Conservation (phyloP, 371 early-diverging fungal species). For the Mucor plumbeus region DNA sequence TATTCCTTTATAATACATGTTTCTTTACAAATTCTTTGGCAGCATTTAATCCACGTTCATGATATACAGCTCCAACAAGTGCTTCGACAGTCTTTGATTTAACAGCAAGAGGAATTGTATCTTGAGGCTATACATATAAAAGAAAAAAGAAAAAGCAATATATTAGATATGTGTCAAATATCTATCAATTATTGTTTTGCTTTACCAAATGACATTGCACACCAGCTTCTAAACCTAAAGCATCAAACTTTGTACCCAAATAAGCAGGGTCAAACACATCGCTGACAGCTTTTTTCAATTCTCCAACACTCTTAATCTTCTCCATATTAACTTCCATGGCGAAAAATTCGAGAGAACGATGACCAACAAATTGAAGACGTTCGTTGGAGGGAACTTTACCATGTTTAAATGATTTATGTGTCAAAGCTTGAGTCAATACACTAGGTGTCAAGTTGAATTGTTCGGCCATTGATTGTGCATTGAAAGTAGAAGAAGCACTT, state of each 20-base stretch:
- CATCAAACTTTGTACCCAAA: conserved; percentile 38
- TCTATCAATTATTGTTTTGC: too few relatives aligned
- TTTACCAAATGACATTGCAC: conserved; percentile 46
- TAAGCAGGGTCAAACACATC: conserved; percentile 11
- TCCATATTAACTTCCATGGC: conserved; percentile 30
- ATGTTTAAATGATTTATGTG: conserved; percentile 74
- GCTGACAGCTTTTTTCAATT: conserved; percentile 20
- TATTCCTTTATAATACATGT: conserved; percentile 16
- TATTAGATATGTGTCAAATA: too few relatives aligned
- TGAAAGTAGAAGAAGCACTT: conserved; percentile 22
- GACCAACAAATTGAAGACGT: conserved; percentile 66
- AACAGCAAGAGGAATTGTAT: conserved; percentile 13
- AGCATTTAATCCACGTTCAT: conserved; percentile 34
- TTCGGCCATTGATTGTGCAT: conserved; percentile 22
- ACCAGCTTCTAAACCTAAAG: conserved; percentile 37
- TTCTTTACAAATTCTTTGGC: conserved; percentile 35
- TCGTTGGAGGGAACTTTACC: conserved; percentile 68
- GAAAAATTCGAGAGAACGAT: conserved; percentile 44
- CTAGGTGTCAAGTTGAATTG: conserved; percentile 28
- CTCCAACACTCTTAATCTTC: conserved; percentile 17
- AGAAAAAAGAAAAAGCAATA: not conserved
- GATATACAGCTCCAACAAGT: conserved; percentile 32
- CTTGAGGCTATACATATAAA: conserved; percentile 14
- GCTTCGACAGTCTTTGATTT: conserved; percentile 28
- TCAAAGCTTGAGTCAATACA: conserved; percentile 58